phyloP scores from a whole-genome alignment of 2,329 filamentous ascomycete genomes.

The Boeremia exigua region DNA sequence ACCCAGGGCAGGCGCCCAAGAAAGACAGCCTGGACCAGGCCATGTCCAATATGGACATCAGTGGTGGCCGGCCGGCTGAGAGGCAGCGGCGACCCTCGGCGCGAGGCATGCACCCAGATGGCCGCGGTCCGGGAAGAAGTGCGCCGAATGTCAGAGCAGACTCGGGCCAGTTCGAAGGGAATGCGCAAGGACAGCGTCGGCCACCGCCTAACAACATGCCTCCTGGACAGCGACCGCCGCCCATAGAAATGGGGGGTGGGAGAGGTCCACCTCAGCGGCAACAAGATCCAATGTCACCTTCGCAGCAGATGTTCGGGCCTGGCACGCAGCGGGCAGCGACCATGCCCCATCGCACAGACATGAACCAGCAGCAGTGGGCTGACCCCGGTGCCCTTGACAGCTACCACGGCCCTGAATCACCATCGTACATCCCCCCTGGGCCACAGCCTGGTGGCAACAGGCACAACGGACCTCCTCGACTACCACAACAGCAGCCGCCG shows the following conservation, averaged over 20 bases:
- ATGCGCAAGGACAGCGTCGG: conserved; percentile 34
- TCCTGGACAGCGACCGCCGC: conserved; percentile 31
- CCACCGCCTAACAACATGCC: conserved; percentile 34
- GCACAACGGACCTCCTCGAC: conserved; percentile 27
- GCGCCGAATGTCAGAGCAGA: conserved; percentile 38
- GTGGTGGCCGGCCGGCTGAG: conserved; percentile 24
- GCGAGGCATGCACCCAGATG: conserved; percentile 32
- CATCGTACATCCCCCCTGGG: conserved; percentile 43
- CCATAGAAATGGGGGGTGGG: conserved; percentile 27
- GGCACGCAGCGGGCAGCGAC: conserved; percentile 46
- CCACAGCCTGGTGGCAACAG: conserved; percentile 44
- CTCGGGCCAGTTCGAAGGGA: conserved; percentile 44
- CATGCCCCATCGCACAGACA: conserved; percentile 43
- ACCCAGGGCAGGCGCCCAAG: conserved; percentile 17
- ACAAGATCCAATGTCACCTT: conserved; percentile 34
- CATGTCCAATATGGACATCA: conserved; percentile 46
- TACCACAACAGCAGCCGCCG: conserved; percentile 38
- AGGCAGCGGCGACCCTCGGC: conserved; percentile 26
- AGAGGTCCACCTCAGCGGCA: conserved; percentile 22
- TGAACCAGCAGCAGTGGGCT: conserved; percentile 40
- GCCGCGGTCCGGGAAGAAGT: conserved; percentile 29
- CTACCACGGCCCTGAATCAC: conserved; percentile 47
- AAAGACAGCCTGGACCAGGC: conserved; percentile 38
- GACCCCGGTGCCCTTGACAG: conserved; percentile 43
- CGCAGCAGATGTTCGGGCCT: conserved; percentile 37